Percentiles rank a stretch among this genome's conserved stretches.
Evolutionary conservation across 1,139 yeast genomes (phyloP).

Genomic region (Suhomyces anneliseae): DNA sequence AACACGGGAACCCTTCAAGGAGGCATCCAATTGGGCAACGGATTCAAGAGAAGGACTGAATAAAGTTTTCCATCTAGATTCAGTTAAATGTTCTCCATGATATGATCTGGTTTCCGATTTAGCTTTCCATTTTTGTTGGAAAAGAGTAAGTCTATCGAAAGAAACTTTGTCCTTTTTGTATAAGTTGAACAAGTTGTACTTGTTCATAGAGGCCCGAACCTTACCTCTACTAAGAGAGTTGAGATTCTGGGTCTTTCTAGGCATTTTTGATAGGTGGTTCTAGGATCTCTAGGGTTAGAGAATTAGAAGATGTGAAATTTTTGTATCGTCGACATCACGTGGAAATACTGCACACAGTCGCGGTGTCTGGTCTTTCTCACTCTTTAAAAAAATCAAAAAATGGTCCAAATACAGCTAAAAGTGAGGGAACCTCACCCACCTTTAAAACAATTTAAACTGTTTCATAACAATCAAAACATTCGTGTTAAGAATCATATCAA

Average conservation of each 20-base stretch:
- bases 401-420: too few relatives aligned
- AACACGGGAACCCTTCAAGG: slow-evolving; percentile 59
- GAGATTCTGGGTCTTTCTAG: slow-evolving; percentile 59
- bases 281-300: too few relatives aligned
- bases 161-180: slow-evolving; percentile 62
- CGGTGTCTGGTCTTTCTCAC: too few relatives aligned
- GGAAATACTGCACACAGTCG: not conserved
- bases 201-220: slow-evolving; percentile 90
- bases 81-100: slow-evolving; percentile 93
- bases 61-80: slow-evolving; percentile 70
- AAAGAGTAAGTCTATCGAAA: slow-evolving; percentile 60
- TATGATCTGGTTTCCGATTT: slow-evolving; percentile 92
- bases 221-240: slow-evolving; percentile 68
- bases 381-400: too few relatives aligned
- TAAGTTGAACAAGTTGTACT: slow-evolving; percentile 84
- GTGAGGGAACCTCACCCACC: too few relatives aligned
- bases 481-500: too few relatives aligned
- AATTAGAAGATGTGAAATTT: slow-evolving; percentile 2
- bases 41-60: slow-evolving; percentile 77
- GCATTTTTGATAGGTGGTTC: slow-evolving; percentile 38
- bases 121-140: slow-evolving; percentile 89
- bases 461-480: too few relatives aligned
- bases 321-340: not conserved
- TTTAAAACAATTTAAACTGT: too few relatives aligned
- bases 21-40: slow-evolving; percentile 81